These are phyloP conservation scores for Populus pruinosa DNA, from an alignment of 345 rosid species.

Conservation along the genomic window DNA sequence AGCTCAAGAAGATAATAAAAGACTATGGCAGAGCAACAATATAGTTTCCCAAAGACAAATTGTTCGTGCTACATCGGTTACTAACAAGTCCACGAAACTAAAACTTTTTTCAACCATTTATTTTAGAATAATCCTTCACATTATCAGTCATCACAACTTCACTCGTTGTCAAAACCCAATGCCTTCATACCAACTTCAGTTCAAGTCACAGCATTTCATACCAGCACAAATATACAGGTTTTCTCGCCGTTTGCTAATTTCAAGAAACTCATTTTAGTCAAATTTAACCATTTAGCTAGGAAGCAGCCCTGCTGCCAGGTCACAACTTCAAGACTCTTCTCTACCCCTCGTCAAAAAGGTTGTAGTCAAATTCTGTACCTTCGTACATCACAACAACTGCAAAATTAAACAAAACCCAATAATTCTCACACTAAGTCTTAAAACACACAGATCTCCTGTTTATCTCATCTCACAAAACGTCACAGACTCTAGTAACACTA, in stretches of 20 bases:
- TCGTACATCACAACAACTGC: background rate
- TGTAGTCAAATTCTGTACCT: background rate
- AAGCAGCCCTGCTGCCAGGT: background rate
- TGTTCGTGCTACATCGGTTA: background rate
- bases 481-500: background rate
- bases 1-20: background rate
- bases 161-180: background rate
- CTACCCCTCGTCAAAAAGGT: background rate
- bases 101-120: background rate
- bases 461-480: background rate
- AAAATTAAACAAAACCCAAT: background rate
- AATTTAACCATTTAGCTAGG: background rate
- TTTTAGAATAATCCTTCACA: background rate
- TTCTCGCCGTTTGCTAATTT: background rate
- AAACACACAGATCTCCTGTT: conserved; percentile 9
- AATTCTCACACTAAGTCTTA: background rate
- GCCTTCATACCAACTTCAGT: background rate
- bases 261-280: background rate
- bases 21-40: background rate
- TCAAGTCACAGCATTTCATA: background rate
- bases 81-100: background rate
- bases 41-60: background rate
- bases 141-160: background rate
- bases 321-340: background rate
- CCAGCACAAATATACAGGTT: background rate